A percentile compares a stretch with the other conserved stretches of the same genome.
Evolutionary conservation across 169 alveolate genomes (phyloP).

Genomic region (Eimeria tenella): DNA sequence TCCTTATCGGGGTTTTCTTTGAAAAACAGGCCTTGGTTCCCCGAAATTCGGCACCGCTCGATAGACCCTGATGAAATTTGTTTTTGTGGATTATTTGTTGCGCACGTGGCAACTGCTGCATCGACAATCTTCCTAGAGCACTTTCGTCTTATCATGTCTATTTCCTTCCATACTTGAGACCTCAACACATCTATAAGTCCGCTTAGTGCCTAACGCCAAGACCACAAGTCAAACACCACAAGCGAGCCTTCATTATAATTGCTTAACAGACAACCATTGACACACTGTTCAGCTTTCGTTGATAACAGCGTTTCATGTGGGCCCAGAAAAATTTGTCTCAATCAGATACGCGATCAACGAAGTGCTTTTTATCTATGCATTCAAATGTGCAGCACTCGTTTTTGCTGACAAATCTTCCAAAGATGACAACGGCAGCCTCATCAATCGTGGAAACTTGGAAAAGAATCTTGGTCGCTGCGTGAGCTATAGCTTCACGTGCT

Average conservation of each 20-base stretch:
- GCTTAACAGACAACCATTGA: background rate
- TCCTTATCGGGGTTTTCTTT: background rate
- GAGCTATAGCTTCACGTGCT: conserved; percentile 58
- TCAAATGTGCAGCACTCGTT: background rate
- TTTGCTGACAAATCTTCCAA: conserved; percentile 70
- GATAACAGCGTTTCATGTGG: too few species aligned
- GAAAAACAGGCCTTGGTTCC: background rate
- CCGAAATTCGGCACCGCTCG: background rate
- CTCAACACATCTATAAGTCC: conserved; percentile 39
- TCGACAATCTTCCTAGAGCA: conserved; percentile 37
- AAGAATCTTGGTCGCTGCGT: conserved; percentile 17
- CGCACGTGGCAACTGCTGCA: conserved; percentile 4
- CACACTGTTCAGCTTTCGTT: too few species aligned
- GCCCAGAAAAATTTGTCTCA: too few species aligned
- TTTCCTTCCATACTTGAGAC: conserved; percentile 32
- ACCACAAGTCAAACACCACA: background rate
- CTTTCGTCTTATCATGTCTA: conserved; percentile 17
- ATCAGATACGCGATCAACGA: too few species aligned
- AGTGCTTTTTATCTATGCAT: background rate
- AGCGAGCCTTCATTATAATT: background rate
- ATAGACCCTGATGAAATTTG: background rate
- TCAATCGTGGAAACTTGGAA: conserved; percentile 51
- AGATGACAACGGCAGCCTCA: conserved; percentile 69
- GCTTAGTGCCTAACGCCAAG: conserved; percentile 30
- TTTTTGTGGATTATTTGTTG: background rate